Conservation (phyloP, 441 rosid genomes). For the Biscutella laevigata region DNA sequence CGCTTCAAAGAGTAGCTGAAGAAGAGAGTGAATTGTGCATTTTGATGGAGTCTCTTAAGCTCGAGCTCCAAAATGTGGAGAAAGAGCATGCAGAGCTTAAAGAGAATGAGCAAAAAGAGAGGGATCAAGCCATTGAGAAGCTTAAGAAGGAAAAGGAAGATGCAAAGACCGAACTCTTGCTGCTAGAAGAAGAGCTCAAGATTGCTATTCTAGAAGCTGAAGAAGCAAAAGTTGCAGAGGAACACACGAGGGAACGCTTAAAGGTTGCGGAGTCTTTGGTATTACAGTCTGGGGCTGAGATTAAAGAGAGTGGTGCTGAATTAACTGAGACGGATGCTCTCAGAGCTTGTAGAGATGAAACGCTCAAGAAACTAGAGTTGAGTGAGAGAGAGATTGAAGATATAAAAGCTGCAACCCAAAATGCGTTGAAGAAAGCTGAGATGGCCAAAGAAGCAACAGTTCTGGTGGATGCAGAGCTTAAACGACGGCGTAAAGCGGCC, state of each 20-base stretch:
- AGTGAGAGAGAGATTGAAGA: conserved; percentile 64
- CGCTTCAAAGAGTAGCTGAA: conserved; percentile 61
- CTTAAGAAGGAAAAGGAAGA: conserved; percentile 58
- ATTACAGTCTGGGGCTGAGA: conserved; percentile 57
- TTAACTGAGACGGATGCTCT: conserved; percentile 80
- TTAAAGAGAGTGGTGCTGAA: conserved; percentile 68
- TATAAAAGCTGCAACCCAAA: conserved; percentile 55
- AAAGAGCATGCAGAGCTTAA: conserved; percentile 60
- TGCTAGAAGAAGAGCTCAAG: conserved; percentile 55
- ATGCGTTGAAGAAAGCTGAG: conserved; percentile 72
- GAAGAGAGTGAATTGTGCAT: conserved; percentile 49
- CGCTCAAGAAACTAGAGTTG: conserved; percentile 50
- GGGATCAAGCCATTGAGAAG: conserved; percentile 46
- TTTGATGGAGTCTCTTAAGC: conserved; percentile 59
- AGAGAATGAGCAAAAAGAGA: conserved; percentile 53
- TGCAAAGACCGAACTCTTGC: conserved; percentile 38
- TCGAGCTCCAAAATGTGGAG: conserved; percentile 64
- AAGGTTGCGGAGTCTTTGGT: conserved; percentile 46
- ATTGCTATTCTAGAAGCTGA: conserved; percentile 56
- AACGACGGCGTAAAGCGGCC: conserved; percentile 70
- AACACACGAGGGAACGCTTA: conserved; percentile 45
- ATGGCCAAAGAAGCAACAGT: conserved; percentile 78
- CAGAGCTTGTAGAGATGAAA: conserved; percentile 78
- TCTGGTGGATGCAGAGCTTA: conserved; percentile 72
- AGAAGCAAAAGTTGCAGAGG: conserved; percentile 60